phyloP scores from a whole-genome alignment of 495 filamentous ascomycete species.

The Penicillium desertorum region DNA sequence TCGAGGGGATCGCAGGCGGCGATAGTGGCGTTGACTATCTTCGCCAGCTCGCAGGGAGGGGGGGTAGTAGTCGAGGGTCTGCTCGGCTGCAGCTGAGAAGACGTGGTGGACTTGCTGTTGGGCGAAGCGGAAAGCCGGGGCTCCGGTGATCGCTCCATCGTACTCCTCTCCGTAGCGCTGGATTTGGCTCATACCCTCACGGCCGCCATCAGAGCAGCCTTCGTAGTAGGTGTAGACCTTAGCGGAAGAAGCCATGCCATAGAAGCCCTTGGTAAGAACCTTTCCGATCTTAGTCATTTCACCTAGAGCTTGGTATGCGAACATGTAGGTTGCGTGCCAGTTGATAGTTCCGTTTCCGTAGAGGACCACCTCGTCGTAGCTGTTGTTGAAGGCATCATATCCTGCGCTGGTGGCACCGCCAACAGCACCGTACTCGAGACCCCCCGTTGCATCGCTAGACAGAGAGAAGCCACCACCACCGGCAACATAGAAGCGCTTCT shows the following conservation, averaged over 20 bases:
- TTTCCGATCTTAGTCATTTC: slow-evolving; percentile 42
- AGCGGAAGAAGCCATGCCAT: slow-evolving; percentile 24
- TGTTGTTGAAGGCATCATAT: slow-evolving; percentile 37
- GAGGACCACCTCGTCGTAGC: slow-evolving; percentile 38
- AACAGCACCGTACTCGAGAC: slow-evolving; percentile 42
- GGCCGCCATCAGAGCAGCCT: slow-evolving; percentile 41
- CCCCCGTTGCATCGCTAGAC: slow-evolving; percentile 31
- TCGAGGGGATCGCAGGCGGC: slow-evolving; percentile 53
- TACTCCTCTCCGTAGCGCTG: slow-evolving; percentile 52
- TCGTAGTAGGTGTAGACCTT: slow-evolving; percentile 44
- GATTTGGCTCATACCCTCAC: slow-evolving; percentile 48
- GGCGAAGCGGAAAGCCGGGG: slow-evolving; percentile 52
- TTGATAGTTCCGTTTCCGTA: slow-evolving; percentile 45
- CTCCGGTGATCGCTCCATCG: slow-evolving; percentile 51
- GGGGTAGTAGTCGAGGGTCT: slow-evolving; percentile 51
- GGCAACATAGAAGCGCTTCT: slow-evolving; percentile 41
- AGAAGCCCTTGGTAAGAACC: slow-evolving; percentile 35
- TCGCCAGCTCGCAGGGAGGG: slow-evolving; percentile 49
- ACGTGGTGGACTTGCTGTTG: slow-evolving; percentile 54
- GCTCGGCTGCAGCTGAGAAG: slow-evolving; percentile 43
- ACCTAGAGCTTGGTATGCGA: slow-evolving; percentile 44
- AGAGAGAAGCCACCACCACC: slow-evolving; percentile 38
- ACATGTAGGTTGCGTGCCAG: slow-evolving; percentile 46
- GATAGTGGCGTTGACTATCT: slow-evolving; percentile 53
- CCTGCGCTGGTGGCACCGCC: slow-evolving; percentile 40